Base-by-base conservation (phyloP, 495 filamentous ascomycete species). In the Xylaria venustula region DNA sequence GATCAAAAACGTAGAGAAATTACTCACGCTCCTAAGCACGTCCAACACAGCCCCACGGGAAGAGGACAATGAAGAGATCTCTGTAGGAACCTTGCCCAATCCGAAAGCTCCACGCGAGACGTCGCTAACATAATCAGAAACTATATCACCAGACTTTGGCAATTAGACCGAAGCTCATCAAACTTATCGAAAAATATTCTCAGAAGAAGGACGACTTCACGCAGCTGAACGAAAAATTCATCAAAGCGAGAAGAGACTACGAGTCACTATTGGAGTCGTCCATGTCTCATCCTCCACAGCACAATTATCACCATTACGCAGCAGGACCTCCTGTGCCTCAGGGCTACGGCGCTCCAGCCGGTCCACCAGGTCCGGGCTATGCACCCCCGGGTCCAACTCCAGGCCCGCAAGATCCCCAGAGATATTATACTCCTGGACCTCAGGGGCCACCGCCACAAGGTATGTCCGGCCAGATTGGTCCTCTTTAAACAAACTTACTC, bases 131-230 rank as follows among this genome's bases (percentile, higher is more conserved):
- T 36, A 19, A 42, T 30, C 65, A 88, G 86, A 90, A 87, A 61
- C 76, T 98, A 44, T 98, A 98, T 67, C 93, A 98, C 68, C 89
- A 91, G 45, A 98, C 94, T 1, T 67, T 98, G 47, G 91, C 92
- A 1, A 98, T 98, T 63, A 85, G 94, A 28, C 94, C 94, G 8
- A 98, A 98, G 75, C 81, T 98, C 32, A 98, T 98, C 70, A 96
- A 98, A 76, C 76, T 98, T 46, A 98, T 98, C 75, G 94, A 95
- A 54, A 98, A 98, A 76, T 98, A 98, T 67, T 97, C 94, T 14
- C 94, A 98, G 70, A 98, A 96, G 85, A 98, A 98, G 77, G 94
- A 98, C 75, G 94, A 98, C 69, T 97, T 98, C 70, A 96, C 93
- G 2, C 92, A 96, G 68, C 83, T 98, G 42, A 98, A 98, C 71